Conservation (phyloP, 805 yeast genomes). For the Nakazawaea siamensis region DNA sequence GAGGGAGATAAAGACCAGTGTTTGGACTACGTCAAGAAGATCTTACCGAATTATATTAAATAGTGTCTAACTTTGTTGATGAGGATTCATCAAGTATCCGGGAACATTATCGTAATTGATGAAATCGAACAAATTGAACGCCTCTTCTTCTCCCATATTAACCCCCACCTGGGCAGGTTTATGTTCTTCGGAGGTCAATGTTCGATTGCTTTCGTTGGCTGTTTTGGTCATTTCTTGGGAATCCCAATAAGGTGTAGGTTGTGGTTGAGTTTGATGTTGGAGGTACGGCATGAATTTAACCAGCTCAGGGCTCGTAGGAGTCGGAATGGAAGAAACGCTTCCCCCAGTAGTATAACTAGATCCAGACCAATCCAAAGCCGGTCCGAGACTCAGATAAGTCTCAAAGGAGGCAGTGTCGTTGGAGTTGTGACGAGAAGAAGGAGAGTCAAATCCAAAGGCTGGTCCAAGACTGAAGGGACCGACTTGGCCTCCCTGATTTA, state of each 20-base stretch:
- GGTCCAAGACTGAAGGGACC: too few species aligned
- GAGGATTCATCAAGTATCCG: too few species aligned
- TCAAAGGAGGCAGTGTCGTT: conserved; percentile 5
- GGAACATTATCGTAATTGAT: conserved; percentile 6
- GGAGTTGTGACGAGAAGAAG: conserved; percentile 2
- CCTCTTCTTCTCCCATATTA: conserved; percentile 1
- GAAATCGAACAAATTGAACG: conserved; percentile 8
- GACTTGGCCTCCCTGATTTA: too few species aligned
- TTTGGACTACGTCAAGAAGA: conserved; percentile 28
- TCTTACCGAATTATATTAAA: too few species aligned
- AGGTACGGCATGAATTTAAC: too few species aligned
- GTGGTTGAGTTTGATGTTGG: not conserved
- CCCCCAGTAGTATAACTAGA: conserved; percentile 6
- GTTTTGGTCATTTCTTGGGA: too few species aligned
- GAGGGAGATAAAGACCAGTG: conserved; percentile 44
- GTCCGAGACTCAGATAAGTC: not conserved
- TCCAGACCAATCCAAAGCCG: conserved; percentile 7
- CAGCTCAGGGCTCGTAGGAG: conserved; percentile 9
- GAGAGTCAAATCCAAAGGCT: too few species aligned
- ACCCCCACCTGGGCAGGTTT: too few species aligned
- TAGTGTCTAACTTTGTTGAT: too few species aligned
- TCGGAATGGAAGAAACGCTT: conserved; percentile 8
- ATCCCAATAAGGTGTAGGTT: too few species aligned
- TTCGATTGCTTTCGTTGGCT: too few species aligned
- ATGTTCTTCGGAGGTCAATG: too few species aligned